Conservation (phyloP, 768 basidiomycete genomes). For the Chiua virens region DNA sequence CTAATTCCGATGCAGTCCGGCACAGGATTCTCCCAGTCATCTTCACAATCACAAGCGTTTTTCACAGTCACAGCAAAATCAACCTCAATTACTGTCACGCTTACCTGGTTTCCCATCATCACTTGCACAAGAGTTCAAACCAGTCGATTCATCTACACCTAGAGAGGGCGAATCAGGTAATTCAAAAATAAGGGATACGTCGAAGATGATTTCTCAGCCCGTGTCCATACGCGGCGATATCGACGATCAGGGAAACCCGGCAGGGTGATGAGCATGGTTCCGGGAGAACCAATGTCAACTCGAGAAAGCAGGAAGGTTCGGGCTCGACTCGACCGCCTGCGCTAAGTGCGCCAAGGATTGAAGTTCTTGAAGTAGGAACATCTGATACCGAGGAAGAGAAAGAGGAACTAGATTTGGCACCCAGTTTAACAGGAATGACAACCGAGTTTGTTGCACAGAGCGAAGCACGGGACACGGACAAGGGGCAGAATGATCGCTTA, state of each 20-base stretch:
- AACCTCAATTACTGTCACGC: constrained; percentile 10
- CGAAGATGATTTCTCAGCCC: constrained; percentile 5
- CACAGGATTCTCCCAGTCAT: constrained; percentile 33
- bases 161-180: background rate
- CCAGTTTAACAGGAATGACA: background rate
- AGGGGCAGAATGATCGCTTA: background rate
- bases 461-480: background rate
- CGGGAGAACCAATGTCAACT: background rate
- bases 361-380: constrained; percentile 10
- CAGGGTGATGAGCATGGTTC: background rate
- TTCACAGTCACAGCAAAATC: constrained; percentile 33
- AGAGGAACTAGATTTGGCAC: constrained; percentile 7
- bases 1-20: constrained; percentile 56
- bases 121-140: constrained; percentile 22
- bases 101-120: constrained; percentile 14
- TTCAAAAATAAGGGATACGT: background rate
- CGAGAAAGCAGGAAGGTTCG: background rate
- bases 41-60: constrained; percentile 27
- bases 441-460: background rate
- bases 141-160: constrained; percentile 21
- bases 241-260: background rate
- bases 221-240: background rate
- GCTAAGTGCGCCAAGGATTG: constrained; percentile 8
- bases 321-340: background rate
- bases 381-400: constrained; percentile 10